Evolutionary conservation across 257 asterid species (phyloP).

Genomic region (Haberlea rhodopensis): DNA sequence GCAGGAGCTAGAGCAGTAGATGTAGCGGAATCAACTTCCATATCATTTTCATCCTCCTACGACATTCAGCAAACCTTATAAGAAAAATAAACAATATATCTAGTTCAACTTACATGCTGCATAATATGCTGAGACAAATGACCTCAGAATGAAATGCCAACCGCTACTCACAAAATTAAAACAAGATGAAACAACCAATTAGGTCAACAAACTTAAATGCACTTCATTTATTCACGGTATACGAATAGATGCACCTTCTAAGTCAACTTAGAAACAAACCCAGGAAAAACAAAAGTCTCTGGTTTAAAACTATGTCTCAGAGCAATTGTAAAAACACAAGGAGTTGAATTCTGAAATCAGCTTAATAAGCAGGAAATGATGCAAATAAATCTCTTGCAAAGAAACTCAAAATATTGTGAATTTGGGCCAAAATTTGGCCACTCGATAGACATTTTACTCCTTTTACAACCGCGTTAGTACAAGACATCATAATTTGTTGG

Average conservation of each 20-base stretch:
- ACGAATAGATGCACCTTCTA: not conserved
- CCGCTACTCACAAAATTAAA: not conserved
- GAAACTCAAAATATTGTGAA: too few relatives aligned
- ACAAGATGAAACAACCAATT: too few relatives aligned
- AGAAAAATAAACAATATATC: not conserved
- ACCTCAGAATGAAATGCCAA: slow-evolving; percentile 15
- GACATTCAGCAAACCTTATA: slow-evolving; percentile 23
- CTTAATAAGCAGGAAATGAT: too few relatives aligned
- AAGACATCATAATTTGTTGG: not conserved
- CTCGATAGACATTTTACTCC: too few relatives aligned
- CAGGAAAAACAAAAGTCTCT: not conserved
- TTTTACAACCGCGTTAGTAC: not conserved
- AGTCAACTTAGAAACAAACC: not conserved
- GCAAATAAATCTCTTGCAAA: too few relatives aligned
- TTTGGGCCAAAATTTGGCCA: too few relatives aligned
- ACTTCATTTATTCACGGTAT: not conserved
- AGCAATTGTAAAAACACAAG: not conserved
- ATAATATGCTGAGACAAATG: slow-evolving; percentile 8
- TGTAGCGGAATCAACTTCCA: slow-evolving; percentile 55
- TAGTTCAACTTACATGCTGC: not conserved
- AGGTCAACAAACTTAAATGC: not conserved
- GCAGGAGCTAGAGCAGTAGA: slow-evolving; percentile 47
- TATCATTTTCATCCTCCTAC: slow-evolving; percentile 60
- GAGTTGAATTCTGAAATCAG: not conserved
- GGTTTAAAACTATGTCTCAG: not conserved